These are phyloP conservation scores for Acer yangbiense DNA, from an alignment of 345 rosid species.

Conservation along the genomic window DNA sequence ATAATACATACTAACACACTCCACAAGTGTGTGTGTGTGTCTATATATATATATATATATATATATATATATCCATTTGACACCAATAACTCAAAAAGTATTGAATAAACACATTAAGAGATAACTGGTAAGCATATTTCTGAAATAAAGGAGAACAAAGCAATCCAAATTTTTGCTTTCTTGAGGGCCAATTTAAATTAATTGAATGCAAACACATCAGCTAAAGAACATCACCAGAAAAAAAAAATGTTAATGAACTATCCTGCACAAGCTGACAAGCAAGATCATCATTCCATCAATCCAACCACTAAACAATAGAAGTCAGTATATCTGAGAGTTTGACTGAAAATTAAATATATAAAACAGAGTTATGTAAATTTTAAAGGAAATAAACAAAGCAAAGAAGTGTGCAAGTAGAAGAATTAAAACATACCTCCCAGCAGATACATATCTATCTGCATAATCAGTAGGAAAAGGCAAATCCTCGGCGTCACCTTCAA, in stretches of 20 bases:
- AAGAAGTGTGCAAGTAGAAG: background rate
- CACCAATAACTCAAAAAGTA: background rate
- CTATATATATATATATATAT: background rate
- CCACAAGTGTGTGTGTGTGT: no score
- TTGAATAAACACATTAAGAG: background rate
- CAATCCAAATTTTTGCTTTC: background rate
- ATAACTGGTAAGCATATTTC: background rate
- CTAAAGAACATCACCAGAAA: background rate
- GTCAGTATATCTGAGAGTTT: background rate
- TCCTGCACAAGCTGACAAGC: background rate
- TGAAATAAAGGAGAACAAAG: background rate
- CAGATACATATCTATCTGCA: slow-evolving; percentile 95
- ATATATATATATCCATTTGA: background rate
- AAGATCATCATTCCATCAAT: background rate
- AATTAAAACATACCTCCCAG: slow-evolving; percentile 68
- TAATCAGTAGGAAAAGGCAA: slow-evolving; percentile 86
- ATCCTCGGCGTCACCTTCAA: slow-evolving; percentile 98
- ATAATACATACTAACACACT: background rate
- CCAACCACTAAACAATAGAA: slow-evolving; percentile 5
- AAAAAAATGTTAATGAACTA: slow-evolving; percentile 2
- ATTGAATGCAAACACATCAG: background rate
- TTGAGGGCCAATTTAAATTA: background rate
- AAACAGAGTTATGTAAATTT: background rate
- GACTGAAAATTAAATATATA: background rate
- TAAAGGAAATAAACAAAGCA: background rate